Evolutionary conservation across 495 filamentous ascomycete genomes (phyloP).

Genomic region (Penicillium fimorum): DNA sequence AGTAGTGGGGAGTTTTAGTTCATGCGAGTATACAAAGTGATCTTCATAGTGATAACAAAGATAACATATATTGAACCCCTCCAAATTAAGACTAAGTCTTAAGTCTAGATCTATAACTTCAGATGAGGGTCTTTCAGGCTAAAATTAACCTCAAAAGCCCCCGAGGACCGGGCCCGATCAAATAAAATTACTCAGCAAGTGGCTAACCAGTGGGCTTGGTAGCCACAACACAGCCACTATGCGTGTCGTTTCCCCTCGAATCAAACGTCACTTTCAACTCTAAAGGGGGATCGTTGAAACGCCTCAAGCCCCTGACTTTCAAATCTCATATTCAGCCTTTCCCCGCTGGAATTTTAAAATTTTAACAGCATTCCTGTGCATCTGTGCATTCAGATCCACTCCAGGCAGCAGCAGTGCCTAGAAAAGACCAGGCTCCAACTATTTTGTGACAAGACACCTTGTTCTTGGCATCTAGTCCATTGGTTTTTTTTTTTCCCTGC

Average conservation of each 20-base stretch:
- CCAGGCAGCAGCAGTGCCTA: constrained; percentile 9
- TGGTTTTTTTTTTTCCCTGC: neutral
- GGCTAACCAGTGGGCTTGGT: too few species aligned
- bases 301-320: neutral
- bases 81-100: neutral
- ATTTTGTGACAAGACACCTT: neutral
- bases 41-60: neutral
- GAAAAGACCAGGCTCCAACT: constrained; percentile 3
- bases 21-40: neutral
- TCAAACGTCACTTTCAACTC: constrained; percentile 1
- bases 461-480: constrained; percentile 7
- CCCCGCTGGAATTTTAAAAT: neutral
- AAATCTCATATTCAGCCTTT: neutral
- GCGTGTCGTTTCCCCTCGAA: constrained; percentile 5
- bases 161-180: neutral
- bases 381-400: neutral
- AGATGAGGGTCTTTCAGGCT: neutral
- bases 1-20: neutral
- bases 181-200: constrained; percentile 5
- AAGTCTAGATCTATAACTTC: neutral
- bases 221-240: constrained; percentile 5
- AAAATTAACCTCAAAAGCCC: neutral
- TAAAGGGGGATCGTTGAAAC: neutral
- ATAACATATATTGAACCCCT: neutral
- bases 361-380: neutral